A percentile compares a stretch with the other conserved stretches of the same genome.
Conservation (phyloP, 2,329 filamentous ascomycete genomes). For the Whalleya microplaca region DNA sequence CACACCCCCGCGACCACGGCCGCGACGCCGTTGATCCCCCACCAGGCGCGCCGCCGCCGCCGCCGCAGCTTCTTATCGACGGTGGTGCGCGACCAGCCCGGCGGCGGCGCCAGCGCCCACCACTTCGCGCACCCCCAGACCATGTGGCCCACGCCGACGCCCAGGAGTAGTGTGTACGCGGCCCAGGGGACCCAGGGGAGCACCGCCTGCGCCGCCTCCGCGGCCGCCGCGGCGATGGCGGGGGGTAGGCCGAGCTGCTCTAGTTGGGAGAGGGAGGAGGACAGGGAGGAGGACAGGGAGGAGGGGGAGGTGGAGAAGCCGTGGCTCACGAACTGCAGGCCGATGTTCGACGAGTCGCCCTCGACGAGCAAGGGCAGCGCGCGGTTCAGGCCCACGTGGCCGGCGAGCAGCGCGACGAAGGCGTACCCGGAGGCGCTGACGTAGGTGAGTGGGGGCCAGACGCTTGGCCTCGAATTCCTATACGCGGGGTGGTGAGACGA, state of each 20-base stretch:
- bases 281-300: no score
- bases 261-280: constrained; percentile 46
- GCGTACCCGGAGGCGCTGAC: constrained; percentile 75
- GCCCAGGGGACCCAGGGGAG: constrained; percentile 60
- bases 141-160: constrained; percentile 73
- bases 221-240: constrained; percentile 38
- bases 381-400: constrained; percentile 78
- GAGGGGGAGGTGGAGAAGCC: constrained; percentile 62
- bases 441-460: constrained; percentile 73
- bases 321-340: constrained; percentile 81
- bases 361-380: constrained; percentile 75
- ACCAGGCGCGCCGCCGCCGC: constrained; percentile 68
- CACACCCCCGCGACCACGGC: constrained; percentile 67
- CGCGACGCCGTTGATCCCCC: constrained; percentile 69
- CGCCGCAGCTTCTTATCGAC: constrained; percentile 56
- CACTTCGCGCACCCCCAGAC: constrained; percentile 86
- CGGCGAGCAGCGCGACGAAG: constrained; percentile 65
- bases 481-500: no score
- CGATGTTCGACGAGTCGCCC: constrained; percentile 84
- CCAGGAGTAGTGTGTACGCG: constrained; percentile 71
- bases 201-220: constrained; percentile 33
- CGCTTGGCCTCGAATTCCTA: no score
- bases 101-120: constrained; percentile 67
- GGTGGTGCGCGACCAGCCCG: constrained; percentile 51
- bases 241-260: background rate